A percentile compares a stretch with the other conserved stretches of the same genome.
Conservation (phyloP, 2,329 filamentous ascomycete genomes). For the Colletotrichum sp. region DNA sequence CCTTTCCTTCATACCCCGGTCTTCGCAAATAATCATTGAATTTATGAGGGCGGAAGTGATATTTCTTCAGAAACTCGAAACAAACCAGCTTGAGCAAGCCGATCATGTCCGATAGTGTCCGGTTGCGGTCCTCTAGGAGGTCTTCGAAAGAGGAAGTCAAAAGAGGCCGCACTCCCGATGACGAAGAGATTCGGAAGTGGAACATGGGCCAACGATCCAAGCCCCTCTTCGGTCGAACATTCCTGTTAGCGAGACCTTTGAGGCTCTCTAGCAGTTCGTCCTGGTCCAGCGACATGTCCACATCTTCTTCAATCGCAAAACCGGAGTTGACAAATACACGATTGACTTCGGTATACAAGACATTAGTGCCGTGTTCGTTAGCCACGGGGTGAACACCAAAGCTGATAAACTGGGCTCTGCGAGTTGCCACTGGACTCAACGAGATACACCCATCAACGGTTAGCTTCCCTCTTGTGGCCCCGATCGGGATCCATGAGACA, state of each 20-base stretch:
- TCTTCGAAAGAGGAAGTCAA: slow-evolving; percentile 25
- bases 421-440: slow-evolving; percentile 71
- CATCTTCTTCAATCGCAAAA: slow-evolving; percentile 70
- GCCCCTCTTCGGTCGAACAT: slow-evolving; percentile 62
- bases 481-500: slow-evolving; percentile 72
- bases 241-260: slow-evolving; percentile 49
- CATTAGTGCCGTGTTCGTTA: slow-evolving; percentile 59
- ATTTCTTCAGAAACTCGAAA: slow-evolving; percentile 75
- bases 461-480: slow-evolving; percentile 67
- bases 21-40: slow-evolving; percentile 22
- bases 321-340: slow-evolving; percentile 75
- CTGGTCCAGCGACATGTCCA: slow-evolving; percentile 36
- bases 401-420: slow-evolving; percentile 80
- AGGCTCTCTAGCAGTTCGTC: slow-evolving; percentile 43
- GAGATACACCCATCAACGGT: slow-evolving; percentile 76
- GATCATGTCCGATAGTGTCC: slow-evolving; percentile 55
- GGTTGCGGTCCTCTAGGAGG: slow-evolving; percentile 50
- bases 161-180: neutral
- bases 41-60: slow-evolving; percentile 68
- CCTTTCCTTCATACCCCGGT: neutral
- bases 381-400: slow-evolving; percentile 73
- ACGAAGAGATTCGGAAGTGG: slow-evolving; percentile 67
- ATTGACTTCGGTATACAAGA: slow-evolving; percentile 82
- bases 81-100: slow-evolving; percentile 73
- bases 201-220: slow-evolving; percentile 92